These are phyloP conservation scores for Tricholoma hemisulphureum DNA, from an alignment of 768 basidiomycete species.

Conservation along the genomic window DNA sequence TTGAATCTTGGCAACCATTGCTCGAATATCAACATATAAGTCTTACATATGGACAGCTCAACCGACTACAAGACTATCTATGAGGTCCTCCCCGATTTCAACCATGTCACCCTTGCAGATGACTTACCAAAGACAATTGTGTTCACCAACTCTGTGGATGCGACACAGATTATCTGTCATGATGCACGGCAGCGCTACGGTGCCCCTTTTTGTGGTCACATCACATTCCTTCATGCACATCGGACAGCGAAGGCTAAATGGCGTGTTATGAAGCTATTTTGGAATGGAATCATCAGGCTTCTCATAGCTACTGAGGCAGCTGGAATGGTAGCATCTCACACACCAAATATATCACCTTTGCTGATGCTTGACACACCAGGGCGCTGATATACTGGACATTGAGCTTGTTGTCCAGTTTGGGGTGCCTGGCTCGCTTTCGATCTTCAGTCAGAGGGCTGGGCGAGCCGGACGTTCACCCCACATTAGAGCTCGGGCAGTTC, in stretches of 20 bases:
- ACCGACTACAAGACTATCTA: too few relatives aligned
- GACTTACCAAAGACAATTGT: conserved; percentile 22
- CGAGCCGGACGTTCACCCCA: conserved; percentile 22
- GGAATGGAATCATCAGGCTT: conserved; percentile 20
- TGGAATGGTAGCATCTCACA: conserved; percentile 16
- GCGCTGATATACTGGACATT: conserved; percentile 36
- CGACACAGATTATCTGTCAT: conserved; percentile 13
- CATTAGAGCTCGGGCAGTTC: conserved; percentile 24
- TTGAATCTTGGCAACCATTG: background rate
- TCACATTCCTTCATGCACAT: conserved; percentile 26
- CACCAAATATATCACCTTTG: background rate
- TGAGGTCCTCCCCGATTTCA: conserved; percentile 3
- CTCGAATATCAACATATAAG: background rate
- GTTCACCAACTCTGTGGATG: conserved; percentile 21
- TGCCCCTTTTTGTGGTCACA: conserved; percentile 10
- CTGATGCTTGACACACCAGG: conserved; percentile 15
- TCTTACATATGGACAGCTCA: background rate
- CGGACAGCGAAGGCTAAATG: conserved; percentile 18
- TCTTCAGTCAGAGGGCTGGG: conserved; percentile 33
- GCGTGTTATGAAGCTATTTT: conserved; percentile 24
- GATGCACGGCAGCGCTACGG: conserved; percentile 4
- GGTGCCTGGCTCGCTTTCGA: conserved; percentile 27
- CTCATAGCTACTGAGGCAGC: conserved; percentile 35
- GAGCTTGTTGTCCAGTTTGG: conserved; percentile 35
- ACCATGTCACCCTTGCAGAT: background rate